A percentile compares a stretch with the other conserved stretches of the same genome.
phyloP scores from a whole-genome alignment of 1,139 yeast genomes.

The Candida sanyaensis region DNA sequence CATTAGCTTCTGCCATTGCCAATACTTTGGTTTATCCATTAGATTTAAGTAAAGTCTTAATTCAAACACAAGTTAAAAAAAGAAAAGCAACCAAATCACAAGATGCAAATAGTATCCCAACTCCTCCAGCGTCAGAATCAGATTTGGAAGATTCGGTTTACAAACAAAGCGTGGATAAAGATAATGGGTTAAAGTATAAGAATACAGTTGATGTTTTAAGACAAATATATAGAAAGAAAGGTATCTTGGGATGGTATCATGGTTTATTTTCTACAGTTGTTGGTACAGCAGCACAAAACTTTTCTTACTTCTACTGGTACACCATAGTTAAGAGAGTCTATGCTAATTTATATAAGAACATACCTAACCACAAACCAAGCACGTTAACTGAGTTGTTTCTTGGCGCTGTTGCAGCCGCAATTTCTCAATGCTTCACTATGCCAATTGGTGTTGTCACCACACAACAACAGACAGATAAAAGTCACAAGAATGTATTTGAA shows the following conservation, averaged over 20 bases:
- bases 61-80: constrained; percentile 63
- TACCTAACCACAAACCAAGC: constrained; percentile 43
- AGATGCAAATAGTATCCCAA: constrained; percentile 11
- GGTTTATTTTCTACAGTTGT: constrained; percentile 71
- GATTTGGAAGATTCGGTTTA: constrained; percentile 29
- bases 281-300: constrained; percentile 79
- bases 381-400: constrained; percentile 74
- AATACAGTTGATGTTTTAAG: constrained; percentile 64
- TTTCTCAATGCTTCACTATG: constrained; percentile 80
- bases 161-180: constrained; percentile 18
- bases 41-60: constrained; percentile 70
- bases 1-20: constrained; percentile 81
- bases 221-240: constrained; percentile 59
- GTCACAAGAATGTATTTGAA: constrained; percentile 41
- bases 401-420: constrained; percentile 84
- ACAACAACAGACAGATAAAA: constrained; percentile 70
- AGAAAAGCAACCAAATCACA: constrained; percentile 9
- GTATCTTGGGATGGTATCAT: constrained; percentile 72
- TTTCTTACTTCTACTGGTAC: constrained; percentile 88
- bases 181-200: constrained; percentile 46
- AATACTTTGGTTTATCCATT: constrained; percentile 78
- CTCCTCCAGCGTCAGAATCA: constrained; percentile 19
- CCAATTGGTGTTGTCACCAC: constrained; percentile 85
- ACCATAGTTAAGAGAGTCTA: constrained; percentile 68
- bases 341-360: constrained; percentile 41